Conservation (phyloP, 257 asterid species). For the Solanum arcanum region DNA sequence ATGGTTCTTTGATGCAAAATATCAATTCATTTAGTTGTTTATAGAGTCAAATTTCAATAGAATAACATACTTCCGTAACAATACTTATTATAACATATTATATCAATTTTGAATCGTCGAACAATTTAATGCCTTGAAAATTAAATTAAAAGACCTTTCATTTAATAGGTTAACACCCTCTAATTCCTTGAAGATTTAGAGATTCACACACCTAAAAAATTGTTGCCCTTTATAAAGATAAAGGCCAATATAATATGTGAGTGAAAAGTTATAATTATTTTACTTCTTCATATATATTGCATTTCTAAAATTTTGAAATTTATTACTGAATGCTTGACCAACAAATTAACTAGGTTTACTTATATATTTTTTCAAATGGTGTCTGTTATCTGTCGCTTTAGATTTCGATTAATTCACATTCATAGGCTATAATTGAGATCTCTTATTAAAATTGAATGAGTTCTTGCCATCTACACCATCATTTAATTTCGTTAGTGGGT, state of each 20-base stretch:
- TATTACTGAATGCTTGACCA: background rate
- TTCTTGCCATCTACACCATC: background rate
- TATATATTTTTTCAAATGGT: background rate
- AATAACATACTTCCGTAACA: too few species aligned
- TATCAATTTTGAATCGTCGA: too few species aligned
- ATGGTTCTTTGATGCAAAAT: background rate
- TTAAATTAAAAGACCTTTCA: too few species aligned
- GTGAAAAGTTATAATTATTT: background rate
- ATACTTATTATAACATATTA: too few species aligned
- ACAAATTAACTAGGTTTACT: background rate
- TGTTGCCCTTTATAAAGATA: background rate
- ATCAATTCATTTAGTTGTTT: background rate
- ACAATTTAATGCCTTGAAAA: too few species aligned
- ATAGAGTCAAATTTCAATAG: too few species aligned
- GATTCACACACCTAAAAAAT: too few species aligned
- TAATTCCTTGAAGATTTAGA: too few species aligned
- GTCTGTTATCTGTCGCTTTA: background rate
- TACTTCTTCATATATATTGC: background rate
- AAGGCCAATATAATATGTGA: background rate
- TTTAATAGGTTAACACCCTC: too few species aligned
- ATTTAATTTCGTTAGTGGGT: background rate
- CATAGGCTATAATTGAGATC: background rate
- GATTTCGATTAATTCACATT: background rate
- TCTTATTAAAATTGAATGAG: background rate
- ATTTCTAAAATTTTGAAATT: background rate